Evolutionary conservation across 2,329 filamentous ascomycete species (phyloP), one percentile per base, ranked within the genome.

Genomic region (Nigrograna mackinnonii): DNA sequence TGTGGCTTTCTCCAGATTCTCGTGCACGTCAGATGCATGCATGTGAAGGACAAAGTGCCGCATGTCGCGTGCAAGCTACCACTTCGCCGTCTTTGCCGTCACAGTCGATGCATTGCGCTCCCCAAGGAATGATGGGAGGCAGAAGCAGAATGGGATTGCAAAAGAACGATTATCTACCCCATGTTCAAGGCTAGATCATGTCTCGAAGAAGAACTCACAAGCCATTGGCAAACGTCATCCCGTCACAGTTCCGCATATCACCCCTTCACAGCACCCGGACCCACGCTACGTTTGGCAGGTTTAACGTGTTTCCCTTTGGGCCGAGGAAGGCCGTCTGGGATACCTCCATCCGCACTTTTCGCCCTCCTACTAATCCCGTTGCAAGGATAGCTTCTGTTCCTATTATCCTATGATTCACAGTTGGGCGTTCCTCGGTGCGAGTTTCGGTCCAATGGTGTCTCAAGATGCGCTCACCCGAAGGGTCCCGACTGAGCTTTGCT

Each of bases 151-250:
- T n/a, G 24, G 9, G 9, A 28, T 9, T 28, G 24, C 24, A 28
- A 9, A 9, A 28, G 9, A 9, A 9, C 4, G 30, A 42, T 20
- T 28, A 28, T 28, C n/a, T 28, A 9, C 24, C n/a, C 24, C n/a
- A 9, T 34, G 31, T 16, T 11, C 31, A 34, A 16, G 17, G 31
- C 31, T 34, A n/a, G 24, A n/a, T n/a, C n/a, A n/a, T n/a, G n/a
- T n/a, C n/a, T n/a, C n/a, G n/a, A n/a, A n/a, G n/a, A n/a, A 33
- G 31, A 47, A 40, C 20, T 39, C 36, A 41, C 54, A 62, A 61
- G 55, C 50, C 49, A 64, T 60, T 64, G 57, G 60, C 60, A 52
- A 63, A 64, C 62, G 62, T 66, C 62, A 66, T 65, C 37, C 51
- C 50, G 52, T 54, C 48, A 47, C 44, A 35, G 55, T 42, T 44